Percentiles rank a stretch among this genome's conserved stretches.
phyloP scores from a whole-genome alignment of 345 rosid species.

The Passiflora organensis region DNA sequence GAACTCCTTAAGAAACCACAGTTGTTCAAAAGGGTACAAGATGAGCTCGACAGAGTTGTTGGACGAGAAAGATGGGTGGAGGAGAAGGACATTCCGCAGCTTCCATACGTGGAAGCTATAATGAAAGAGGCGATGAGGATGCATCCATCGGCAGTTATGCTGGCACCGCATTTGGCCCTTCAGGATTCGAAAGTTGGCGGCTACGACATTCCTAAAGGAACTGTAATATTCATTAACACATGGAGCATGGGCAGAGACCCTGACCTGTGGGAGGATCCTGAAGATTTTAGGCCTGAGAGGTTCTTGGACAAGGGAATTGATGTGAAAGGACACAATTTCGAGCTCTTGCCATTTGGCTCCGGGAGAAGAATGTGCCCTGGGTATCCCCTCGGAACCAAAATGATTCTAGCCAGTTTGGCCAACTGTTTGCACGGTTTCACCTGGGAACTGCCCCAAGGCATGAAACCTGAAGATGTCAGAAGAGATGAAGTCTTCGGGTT shows the following conservation, averaged over 20 bases:
- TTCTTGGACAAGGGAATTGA: constrained; percentile 40
- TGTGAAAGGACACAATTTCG: constrained; percentile 54
- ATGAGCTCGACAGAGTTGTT: constrained; percentile 51
- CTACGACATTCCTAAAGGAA: constrained; percentile 46
- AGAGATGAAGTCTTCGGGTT: constrained; percentile 58
- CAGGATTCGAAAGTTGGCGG: constrained; percentile 36
- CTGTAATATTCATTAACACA: constrained; percentile 34
- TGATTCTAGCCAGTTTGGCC: constrained; percentile 46
- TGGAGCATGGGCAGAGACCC: constrained; percentile 67
- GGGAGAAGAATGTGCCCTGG: constrained; percentile 80
- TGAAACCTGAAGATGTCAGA: constrained; percentile 31
- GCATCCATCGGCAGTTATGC: constrained; percentile 18
- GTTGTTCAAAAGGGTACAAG: constrained; percentile 38
- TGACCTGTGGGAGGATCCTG: constrained; percentile 44
- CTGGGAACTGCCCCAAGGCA: constrained; percentile 41
- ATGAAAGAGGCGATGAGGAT: constrained; percentile 50
- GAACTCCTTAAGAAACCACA: constrained; percentile 46
- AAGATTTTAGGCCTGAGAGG: constrained; percentile 51
- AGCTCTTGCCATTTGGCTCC: constrained; percentile 58
- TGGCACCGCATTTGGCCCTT: constrained; percentile 37
- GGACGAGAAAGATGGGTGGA: constrained; percentile 50
- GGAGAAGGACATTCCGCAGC: constrained; percentile 40
- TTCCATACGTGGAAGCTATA: constrained; percentile 4
- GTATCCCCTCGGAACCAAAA: constrained; percentile 48
- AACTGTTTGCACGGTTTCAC: constrained; percentile 54